Evolutionary conservation across 2,329 filamentous ascomycete genomes (phyloP).

Genomic region (Curvularia sp.): DNA sequence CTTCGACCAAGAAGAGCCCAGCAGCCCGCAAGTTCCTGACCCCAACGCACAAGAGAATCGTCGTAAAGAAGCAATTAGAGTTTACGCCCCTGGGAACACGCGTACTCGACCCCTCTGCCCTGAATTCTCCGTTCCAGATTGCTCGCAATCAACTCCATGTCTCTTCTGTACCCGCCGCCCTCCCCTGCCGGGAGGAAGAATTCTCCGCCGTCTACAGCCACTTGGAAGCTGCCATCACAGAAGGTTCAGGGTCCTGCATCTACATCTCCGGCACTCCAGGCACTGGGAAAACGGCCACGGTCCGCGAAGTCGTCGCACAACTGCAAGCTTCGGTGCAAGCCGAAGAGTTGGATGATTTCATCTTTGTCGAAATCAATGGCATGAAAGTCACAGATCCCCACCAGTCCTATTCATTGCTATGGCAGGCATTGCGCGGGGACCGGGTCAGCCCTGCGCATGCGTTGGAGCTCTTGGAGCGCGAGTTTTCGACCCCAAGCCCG

Average conservation of each 20-base stretch:
- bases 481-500: constrained; percentile 91
- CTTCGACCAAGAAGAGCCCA: constrained; percentile 54
- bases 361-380: constrained; percentile 98
- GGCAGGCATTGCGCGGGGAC: constrained; percentile 94
- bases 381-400: constrained; percentile 99
- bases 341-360: constrained; percentile 96
- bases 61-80: constrained; percentile 86
- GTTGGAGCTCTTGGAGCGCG: constrained; percentile 85
- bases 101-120: constrained; percentile 76
- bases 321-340: constrained; percentile 85
- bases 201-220: constrained; percentile 93
- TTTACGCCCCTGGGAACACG: constrained; percentile 95
- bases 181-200: constrained; percentile 91
- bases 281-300: constrained; percentile 96
- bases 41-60: constrained; percentile 70
- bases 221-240: constrained; percentile 90
- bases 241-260: constrained; percentile 93
- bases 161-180: constrained; percentile 84
- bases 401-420: constrained; percentile 91
- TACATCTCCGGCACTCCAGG: constrained; percentile 99
- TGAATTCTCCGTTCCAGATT: constrained; percentile 88
- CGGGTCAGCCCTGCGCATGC: constrained; percentile 91
- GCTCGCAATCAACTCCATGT: constrained; percentile 91
- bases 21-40: constrained; percentile 64
- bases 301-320: constrained; percentile 89